Percentiles rank a stretch among this genome's conserved stretches.
These are phyloP conservation scores for Zelonia costaricensis DNA, from an alignment of 208 protist genomes.

Conservation along the genomic window DNA sequence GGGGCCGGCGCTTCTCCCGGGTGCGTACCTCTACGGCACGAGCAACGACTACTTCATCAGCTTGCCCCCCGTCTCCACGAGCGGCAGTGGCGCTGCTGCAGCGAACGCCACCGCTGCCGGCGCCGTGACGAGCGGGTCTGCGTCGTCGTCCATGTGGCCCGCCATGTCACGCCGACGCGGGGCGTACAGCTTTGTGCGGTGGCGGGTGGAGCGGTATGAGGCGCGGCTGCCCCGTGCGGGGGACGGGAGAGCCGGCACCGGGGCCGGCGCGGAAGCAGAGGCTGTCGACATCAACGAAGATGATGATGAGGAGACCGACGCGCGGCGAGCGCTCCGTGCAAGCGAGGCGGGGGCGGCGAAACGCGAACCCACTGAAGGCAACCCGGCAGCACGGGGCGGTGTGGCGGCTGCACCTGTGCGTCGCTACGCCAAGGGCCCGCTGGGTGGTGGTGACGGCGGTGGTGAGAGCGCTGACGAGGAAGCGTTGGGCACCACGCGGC, in stretches of 20 bases:
- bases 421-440: conserved; percentile 14
- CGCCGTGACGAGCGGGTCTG: neutral
- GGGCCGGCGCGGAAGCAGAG: neutral
- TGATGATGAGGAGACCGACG: neutral
- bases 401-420: neutral
- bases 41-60: conserved; percentile 81
- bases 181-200: conserved; percentile 72
- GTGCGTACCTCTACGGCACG: conserved; percentile 54
- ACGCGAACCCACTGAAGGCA: neutral
- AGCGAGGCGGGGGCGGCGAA: neutral
- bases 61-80: conserved; percentile 17
- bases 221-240: conserved; percentile 43
- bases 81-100: neutral
- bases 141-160: conserved; percentile 13
- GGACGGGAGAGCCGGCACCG: too few species aligned
- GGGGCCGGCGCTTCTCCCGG: conserved; percentile 62
- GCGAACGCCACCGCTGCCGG: conserved; percentile 3
- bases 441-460: conserved; percentile 2
- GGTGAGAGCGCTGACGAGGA: neutral
- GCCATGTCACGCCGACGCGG: conserved; percentile 48
- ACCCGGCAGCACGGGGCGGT: neutral
- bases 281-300: neutral
- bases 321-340: neutral
- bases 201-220: conserved; percentile 70
- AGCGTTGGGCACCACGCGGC: too few species aligned